phyloP scores from a whole-genome alignment of 768 basidiomycete species.

The Sarcodon aspratus region DNA sequence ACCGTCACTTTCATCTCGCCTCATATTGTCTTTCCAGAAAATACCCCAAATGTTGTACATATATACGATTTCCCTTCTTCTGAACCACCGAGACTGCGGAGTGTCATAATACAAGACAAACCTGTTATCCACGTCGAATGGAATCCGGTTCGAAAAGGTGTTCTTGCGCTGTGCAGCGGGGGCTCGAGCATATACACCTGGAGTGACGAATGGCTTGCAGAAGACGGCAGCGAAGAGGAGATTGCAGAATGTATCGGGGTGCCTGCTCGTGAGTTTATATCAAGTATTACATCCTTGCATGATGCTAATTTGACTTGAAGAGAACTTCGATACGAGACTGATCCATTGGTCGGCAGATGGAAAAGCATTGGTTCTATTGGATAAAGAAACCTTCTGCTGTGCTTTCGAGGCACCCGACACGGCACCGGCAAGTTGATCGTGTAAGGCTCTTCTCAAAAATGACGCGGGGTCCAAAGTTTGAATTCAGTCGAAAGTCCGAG shows the following conservation, averaged over 20 bases:
- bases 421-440: no score
- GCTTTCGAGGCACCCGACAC: slow-evolving; percentile 64
- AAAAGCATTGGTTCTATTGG: slow-evolving; percentile 63
- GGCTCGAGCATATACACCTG: slow-evolving; percentile 60
- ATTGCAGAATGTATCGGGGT: slow-evolving; percentile 88
- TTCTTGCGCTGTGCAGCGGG: slow-evolving; percentile 56
- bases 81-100: slow-evolving; percentile 49
- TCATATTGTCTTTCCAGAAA: slow-evolving; percentile 29
- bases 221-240: slow-evolving; percentile 29
- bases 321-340: slow-evolving; percentile 60
- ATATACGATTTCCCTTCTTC: slow-evolving; percentile 64
- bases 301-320: slow-evolving; percentile 20
- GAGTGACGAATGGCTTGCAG: slow-evolving; percentile 74
- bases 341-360: slow-evolving; percentile 82
- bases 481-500: no score
- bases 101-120: slow-evolving; percentile 53
- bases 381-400: slow-evolving; percentile 76
- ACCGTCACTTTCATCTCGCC: slow-evolving; percentile 4
- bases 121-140: slow-evolving; percentile 60
- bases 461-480: no score
- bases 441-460: no score
- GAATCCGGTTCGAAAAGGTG: slow-evolving; percentile 68
- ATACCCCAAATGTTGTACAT: slow-evolving; percentile 48
- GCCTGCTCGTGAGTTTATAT: slow-evolving; percentile 59
- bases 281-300: background rate